Conservation (phyloP, 148 eudicot species). For the Vaccinium macrocarpon region DNA sequence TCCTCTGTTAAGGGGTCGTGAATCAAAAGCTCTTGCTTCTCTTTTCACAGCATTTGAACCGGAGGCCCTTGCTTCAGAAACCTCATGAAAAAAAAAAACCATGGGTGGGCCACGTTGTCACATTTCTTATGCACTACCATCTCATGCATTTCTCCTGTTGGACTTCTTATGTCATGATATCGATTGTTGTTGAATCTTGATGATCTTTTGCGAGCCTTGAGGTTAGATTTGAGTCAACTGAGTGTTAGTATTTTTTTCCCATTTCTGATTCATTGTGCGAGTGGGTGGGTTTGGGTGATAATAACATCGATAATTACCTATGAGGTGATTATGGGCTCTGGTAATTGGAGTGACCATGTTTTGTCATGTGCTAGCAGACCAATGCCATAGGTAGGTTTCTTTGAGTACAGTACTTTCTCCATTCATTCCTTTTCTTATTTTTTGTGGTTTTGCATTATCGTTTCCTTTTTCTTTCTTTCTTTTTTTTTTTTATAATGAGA, state of each 20-base stretch:
- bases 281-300: too few relatives aligned
- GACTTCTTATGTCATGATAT: background rate
- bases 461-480: too few relatives aligned
- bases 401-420: background rate
- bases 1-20: background rate
- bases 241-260: too few relatives aligned
- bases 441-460: too few relatives aligned
- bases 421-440: background rate
- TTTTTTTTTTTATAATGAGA: too few relatives aligned
- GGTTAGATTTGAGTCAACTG: too few relatives aligned
- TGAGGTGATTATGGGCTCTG: background rate
- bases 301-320: too few relatives aligned
- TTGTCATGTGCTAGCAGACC: background rate
- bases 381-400: background rate
- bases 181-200: too few relatives aligned
- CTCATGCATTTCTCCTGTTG: background rate
- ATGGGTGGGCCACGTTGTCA: background rate
- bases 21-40: conserved; percentile 1
- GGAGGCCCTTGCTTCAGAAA: background rate
- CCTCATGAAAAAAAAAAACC: background rate
- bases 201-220: too few relatives aligned
- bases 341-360: background rate
- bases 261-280: too few relatives aligned
- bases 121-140: background rate
- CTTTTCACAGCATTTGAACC: background rate